These are phyloP conservation scores for Phytomonas sp. DNA, from an alignment of 208 protist species.

Conservation along the genomic window DNA sequence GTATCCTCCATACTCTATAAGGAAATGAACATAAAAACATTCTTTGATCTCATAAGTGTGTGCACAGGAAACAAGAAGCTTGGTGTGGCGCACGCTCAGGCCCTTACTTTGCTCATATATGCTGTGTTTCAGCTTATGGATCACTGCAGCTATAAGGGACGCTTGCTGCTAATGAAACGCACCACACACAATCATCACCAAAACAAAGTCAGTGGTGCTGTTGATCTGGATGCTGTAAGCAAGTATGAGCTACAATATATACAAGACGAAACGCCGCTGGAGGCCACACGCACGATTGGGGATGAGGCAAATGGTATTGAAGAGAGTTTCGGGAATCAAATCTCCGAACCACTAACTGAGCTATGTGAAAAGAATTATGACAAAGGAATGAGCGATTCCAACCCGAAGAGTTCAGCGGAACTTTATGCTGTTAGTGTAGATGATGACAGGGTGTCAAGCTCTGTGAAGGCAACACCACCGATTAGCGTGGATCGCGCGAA, in stretches of 20 bases:
- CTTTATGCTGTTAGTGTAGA: not conserved
- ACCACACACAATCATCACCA: not conserved
- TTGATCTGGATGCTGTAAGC: slow-evolving; percentile 9
- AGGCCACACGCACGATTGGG: slow-evolving; percentile 28
- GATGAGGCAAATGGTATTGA: slow-evolving; percentile 11
- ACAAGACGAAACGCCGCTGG: slow-evolving; percentile 25
- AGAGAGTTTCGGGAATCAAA: not conserved
- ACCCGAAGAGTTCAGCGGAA: not conserved
- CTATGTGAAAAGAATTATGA: not conserved
- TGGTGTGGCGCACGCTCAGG: slow-evolving; percentile 24
- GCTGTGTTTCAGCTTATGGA: slow-evolving; percentile 82
- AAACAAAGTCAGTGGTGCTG: slow-evolving; percentile 25
- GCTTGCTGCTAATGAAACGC: slow-evolving; percentile 54
- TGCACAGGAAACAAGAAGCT: slow-evolving; percentile 9
- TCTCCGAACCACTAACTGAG: not conserved
- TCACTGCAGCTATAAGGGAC: slow-evolving; percentile 76
- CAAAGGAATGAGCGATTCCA: not conserved
- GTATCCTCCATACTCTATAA: slow-evolving; percentile 75
- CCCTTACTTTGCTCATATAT: slow-evolving; percentile 53
- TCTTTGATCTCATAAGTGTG: slow-evolving; percentile 59
- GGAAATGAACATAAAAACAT: slow-evolving; percentile 64
- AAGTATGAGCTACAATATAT: slow-evolving; percentile 13
- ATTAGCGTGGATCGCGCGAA: not conserved
- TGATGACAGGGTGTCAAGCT: not conserved
- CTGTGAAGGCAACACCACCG: not conserved